Evolutionary conservation across 768 basidiomycete species (phyloP).

Genomic region (Saitozyma sp.): DNA sequence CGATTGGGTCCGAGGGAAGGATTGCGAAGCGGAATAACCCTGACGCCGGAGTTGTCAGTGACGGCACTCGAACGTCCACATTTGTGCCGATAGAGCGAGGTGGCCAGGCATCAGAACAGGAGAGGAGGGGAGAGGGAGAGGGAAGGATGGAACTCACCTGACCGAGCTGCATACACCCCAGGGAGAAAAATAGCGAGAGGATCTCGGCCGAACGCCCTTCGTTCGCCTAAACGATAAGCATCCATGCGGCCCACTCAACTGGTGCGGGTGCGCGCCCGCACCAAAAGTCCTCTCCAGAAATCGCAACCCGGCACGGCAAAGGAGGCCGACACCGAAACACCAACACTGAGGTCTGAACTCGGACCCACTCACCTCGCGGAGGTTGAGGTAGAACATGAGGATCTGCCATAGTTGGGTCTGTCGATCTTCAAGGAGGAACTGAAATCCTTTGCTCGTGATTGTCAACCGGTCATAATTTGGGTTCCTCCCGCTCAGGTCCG

Average conservation of each 20-base stretch:
- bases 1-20: slow-evolving; percentile 75
- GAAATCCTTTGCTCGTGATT: slow-evolving; percentile 93
- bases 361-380: slow-evolving; percentile 67
- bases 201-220: slow-evolving; percentile 76
- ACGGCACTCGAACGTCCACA: neutral
- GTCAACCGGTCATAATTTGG: slow-evolving; percentile 40
- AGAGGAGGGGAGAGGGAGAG: neutral
- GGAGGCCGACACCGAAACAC: neutral
- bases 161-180: slow-evolving; percentile 94
- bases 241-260: too few species aligned
- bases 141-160: slow-evolving; percentile 59
- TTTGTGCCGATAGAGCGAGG: too few species aligned
- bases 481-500: slow-evolving; percentile 5
- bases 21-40: slow-evolving; percentile 84
- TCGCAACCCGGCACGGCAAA: neutral
- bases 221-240: neutral
- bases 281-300: too few species aligned
- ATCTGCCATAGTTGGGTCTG: slow-evolving; percentile 95
- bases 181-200: slow-evolving; percentile 90
- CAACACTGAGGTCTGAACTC: neutral
- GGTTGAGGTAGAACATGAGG: slow-evolving; percentile 81
- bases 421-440: slow-evolving; percentile 90
- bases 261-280: too few species aligned
- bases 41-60: slow-evolving; percentile 45
- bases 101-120: too few species aligned